These are phyloP conservation scores for Alternaria gaisen DNA, from an alignment of 2,329 filamentous ascomycete species.

Conservation along the genomic window DNA sequence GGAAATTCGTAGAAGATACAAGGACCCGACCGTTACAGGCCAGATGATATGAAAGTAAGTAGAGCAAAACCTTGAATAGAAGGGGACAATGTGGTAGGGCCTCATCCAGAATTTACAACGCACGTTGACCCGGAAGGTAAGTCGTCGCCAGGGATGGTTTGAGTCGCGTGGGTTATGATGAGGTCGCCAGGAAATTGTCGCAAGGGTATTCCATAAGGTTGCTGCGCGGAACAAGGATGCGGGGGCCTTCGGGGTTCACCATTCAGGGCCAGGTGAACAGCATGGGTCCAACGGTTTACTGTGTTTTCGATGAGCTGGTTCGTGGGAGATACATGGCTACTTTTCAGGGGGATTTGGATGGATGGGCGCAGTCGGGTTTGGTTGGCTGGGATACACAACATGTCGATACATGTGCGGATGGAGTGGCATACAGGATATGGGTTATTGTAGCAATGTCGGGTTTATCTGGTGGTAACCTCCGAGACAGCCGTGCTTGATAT, in stretches of 20 bases:
- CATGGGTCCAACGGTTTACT: neutral
- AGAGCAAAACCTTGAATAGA: neutral
- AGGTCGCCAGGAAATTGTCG: conserved; percentile 7
- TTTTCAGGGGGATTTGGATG: neutral
- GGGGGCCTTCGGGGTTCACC: conserved; percentile 5
- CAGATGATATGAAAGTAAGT: neutral
- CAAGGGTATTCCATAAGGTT: conserved; percentile 2
- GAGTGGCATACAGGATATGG: conserved; percentile 4
- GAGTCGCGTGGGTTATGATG: conserved; percentile 3
- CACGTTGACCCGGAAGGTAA: neutral
- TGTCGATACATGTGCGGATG: conserved; percentile 13
- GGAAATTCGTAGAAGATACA: conserved; percentile 9
- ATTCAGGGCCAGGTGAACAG: conserved; percentile 1
- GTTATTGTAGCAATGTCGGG: conserved; percentile 13
- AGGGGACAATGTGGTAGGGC: neutral
- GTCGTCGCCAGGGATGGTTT: conserved; percentile 3
- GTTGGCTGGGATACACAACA: conserved; percentile 7
- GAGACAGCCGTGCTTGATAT: conserved; percentile 11
- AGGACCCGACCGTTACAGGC: neutral
- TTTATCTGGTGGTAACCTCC: conserved; percentile 7
- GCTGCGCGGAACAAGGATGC: neutral
- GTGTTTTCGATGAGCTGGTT: conserved; percentile 6
- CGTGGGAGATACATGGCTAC: conserved; percentile 10
- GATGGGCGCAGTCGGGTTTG: conserved; percentile 14
- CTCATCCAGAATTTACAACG: neutral